These are phyloP conservation scores for Fusarium foetens DNA, from an alignment of 2,329 filamentous ascomycete species.

Conservation along the genomic window DNA sequence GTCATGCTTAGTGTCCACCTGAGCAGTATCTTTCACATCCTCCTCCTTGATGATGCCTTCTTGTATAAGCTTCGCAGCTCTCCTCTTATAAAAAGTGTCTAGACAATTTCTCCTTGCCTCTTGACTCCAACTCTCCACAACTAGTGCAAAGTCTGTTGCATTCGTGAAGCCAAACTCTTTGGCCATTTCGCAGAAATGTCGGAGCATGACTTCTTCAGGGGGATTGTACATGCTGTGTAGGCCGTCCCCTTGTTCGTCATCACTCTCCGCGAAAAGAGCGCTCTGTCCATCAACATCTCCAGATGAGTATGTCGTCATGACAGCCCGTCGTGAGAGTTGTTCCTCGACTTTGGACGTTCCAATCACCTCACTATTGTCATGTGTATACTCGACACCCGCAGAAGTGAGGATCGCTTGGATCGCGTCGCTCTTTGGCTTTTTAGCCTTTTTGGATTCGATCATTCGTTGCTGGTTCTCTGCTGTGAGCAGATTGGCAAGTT, in stretches of 20 bases:
- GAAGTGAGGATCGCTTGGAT: slow-evolving; percentile 88
- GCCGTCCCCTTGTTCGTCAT: slow-evolving; percentile 48
- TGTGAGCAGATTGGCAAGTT: slow-evolving; percentile 69
- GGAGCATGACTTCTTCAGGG: slow-evolving; percentile 74
- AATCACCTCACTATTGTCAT: slow-evolving; percentile 95
- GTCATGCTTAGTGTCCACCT: slow-evolving; percentile 6
- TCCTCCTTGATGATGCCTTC: slow-evolving; percentile 41
- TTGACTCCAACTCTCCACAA: slow-evolving; percentile 91
- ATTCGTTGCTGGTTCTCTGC: slow-evolving; percentile 58
- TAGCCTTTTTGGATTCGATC: slow-evolving; percentile 49
- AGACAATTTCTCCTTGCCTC: slow-evolving; percentile 81
- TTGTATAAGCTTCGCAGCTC: slow-evolving; percentile 63
- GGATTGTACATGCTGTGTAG: slow-evolving; percentile 70
- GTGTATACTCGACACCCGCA: slow-evolving; percentile 93
- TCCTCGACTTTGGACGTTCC: slow-evolving; percentile 93
- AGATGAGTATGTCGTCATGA: slow-evolving; percentile 62
- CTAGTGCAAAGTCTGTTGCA: slow-evolving; percentile 85
- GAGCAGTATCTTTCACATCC: slow-evolving; percentile 41
- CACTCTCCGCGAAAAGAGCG: slow-evolving; percentile 67
- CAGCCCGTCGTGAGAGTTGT: slow-evolving; percentile 80
- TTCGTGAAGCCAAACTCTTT: slow-evolving; percentile 78
- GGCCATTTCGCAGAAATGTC: slow-evolving; percentile 94
- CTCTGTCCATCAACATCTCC: slow-evolving; percentile 61
- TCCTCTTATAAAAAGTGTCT: slow-evolving; percentile 79
- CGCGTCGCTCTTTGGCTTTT: slow-evolving; percentile 70